Base-by-base conservation (phyloP, 768 basidiomycete species). In the Tricholoma terreum region DNA sequence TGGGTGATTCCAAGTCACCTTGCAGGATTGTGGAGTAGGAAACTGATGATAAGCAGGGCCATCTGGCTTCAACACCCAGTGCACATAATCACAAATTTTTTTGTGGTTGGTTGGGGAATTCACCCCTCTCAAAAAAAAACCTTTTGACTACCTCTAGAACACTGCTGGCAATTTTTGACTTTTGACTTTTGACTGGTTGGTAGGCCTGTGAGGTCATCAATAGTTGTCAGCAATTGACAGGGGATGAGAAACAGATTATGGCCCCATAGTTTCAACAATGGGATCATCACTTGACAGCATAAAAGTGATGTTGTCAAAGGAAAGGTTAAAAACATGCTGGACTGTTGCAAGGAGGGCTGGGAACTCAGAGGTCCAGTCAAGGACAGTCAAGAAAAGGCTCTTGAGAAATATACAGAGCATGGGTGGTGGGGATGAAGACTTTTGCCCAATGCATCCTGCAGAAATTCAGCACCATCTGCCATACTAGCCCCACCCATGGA, bases 341-440 rank as follows among this genome's bases (percentile, higher is more conserved):
- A 61, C 45, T 9, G 52, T 55, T 4, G 21, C 30, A 11, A 62
- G 56, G 27, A 66, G 59, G 8, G 31, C 42, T 1, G 58, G 10
- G 6, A 60, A 60, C 6, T 57, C 51, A 6, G 17, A 1, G 12
- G 55, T 21, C n/a, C 50, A 66, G 30, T 66, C 46, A 36, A 45
- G 21, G 53, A n/a, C n/a, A n/a, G n/a, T n/a, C n/a, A n/a, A n/a
- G n/a, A n/a, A 63, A 66, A 9, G 65, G 65, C 24, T 62, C 40
- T 6, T 22, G 50, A 10, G 63, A 61, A 2, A 58, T 49, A 15
- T 65, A 67, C 6, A 67, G 49, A 10, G 62, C 62, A 49, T 67
- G 65, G 27, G 46, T 48, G 14, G 64, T 61, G 2, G 66, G 42
- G 19, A 43, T 64, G 45, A 67, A 63, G 10, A 55, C 50, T 1